Base-by-base conservation (phyloP, 179 eudicot genomes). In the Camellia oleifera region DNA sequence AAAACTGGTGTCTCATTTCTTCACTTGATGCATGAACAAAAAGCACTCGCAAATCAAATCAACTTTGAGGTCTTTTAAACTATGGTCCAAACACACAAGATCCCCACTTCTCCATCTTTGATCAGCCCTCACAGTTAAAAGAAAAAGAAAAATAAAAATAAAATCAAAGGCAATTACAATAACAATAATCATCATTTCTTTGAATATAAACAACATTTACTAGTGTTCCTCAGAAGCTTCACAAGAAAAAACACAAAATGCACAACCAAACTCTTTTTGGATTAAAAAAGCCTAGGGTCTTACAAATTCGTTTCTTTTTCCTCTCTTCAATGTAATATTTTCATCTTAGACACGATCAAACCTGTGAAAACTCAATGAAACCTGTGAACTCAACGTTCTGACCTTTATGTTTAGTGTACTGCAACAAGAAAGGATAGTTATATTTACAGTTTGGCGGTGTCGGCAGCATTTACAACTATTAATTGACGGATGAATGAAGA, bases 381-480 rank as follows among this genome's bases (percentile, higher is more conserved):
- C 74, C 70, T 69, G 83, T 75, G 42, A 78, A 69, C 60, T 71
- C 44, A 71, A 14, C 62, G 42, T 69, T 69, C 17, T 32, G 48
- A 76, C 78, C 83, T 81, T 67, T 73, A 50, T 52, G 72, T 69
- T 80, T 69, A 45, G 9, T 76, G 74, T 66, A 80, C 78, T n/a
- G 69, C 20, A 80, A 77, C 75, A 83, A 42, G 80, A 83, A 79
- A 13, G 79, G 83, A 63, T 72, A 70, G 48, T 74, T 26, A 82
- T 79, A 84, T 84, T 72, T 84, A 84, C 84, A 76, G 68, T 84
- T 74, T 73, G 78, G 61, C 10, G 58, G 69, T 52, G 60, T 20
- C 80, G 32, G 53, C 60, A 46, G 66, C 44, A 74, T 70, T 56
- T 70, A 56, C 58, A 81, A 77, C 78, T 5, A 20, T 45, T 70